phyloP scores from a whole-genome alignment of 495 filamentous ascomycete genomes.

The Bombardia bombarda region DNA sequence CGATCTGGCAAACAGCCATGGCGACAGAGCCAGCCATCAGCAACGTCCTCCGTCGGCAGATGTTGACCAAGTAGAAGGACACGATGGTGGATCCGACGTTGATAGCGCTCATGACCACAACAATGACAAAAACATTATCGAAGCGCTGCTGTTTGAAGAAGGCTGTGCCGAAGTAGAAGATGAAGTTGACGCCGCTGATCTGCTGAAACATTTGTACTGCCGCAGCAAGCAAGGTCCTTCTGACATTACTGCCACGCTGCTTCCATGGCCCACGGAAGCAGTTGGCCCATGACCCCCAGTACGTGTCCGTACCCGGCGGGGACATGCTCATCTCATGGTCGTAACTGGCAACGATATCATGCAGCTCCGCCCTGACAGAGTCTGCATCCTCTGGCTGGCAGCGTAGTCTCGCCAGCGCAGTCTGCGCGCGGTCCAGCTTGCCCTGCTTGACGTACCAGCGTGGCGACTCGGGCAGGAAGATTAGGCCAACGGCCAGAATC shows the following conservation, averaged over 20 bases:
- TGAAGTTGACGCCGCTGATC: slow-evolving; percentile 49
- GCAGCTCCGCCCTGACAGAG: slow-evolving; percentile 56
- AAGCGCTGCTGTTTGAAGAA: slow-evolving; percentile 63
- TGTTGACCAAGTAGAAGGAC: slow-evolving; percentile 61
- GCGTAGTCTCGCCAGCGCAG: slow-evolving; percentile 44
- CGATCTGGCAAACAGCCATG: slow-evolving; percentile 56
- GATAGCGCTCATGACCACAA: slow-evolving; percentile 55
- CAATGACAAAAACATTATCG: slow-evolving; percentile 53
- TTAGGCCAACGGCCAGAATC: slow-evolving; percentile 60
- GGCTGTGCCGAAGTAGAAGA: slow-evolving; percentile 66
- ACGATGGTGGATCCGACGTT: slow-evolving; percentile 60
- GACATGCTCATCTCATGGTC: not conserved
- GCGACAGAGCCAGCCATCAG: slow-evolving; percentile 62
- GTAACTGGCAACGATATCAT: slow-evolving; percentile 69
- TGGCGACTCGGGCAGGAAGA: slow-evolving; percentile 71
- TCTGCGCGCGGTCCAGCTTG: slow-evolving; percentile 50
- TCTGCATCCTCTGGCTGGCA: slow-evolving; percentile 52
- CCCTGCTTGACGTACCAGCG: slow-evolving; percentile 70
- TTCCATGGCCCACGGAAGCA: slow-evolving; percentile 60
- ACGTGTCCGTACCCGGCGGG: slow-evolving; percentile 15
- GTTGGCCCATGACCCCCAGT: slow-evolving; percentile 50
- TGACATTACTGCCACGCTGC: slow-evolving; percentile 65
- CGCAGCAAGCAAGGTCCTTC: slow-evolving; percentile 9
- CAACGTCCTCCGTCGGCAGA: slow-evolving; percentile 56
- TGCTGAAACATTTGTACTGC: slow-evolving; percentile 57